phyloP scores from a whole-genome alignment of 106 monocot species.

The Gastrodia elata region DNA sequence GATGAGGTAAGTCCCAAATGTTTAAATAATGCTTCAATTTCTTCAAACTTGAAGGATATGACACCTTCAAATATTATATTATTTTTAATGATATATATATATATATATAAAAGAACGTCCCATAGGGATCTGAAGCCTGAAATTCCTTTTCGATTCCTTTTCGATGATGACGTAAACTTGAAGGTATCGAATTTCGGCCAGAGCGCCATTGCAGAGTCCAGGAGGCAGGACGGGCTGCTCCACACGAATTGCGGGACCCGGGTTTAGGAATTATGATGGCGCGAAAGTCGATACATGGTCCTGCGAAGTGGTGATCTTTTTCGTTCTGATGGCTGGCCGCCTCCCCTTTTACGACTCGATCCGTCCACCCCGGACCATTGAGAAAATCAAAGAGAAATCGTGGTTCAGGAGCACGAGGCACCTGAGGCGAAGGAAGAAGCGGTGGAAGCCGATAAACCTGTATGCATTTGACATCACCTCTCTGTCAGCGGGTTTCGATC shows the following conservation, averaged over 20 bases:
- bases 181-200: slow-evolving; percentile 47
- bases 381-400: slow-evolving; percentile 26
- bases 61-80: too few species aligned
- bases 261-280: slow-evolving; percentile 45
- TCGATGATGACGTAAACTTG: slow-evolving; percentile 36
- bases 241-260: slow-evolving; percentile 45
- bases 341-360: slow-evolving; percentile 36
- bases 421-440: too few species aligned
- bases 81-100: too few species aligned
- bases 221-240: slow-evolving; percentile 22
- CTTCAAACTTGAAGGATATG: too few species aligned
- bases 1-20: too few species aligned
- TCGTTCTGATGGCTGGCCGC: slow-evolving; percentile 29
- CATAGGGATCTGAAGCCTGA: slow-evolving; percentile 51
- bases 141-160: slow-evolving; percentile 30
- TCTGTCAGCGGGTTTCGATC: slow-evolving; percentile 30
- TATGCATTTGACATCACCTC: slow-evolving; percentile 35
- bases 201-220: slow-evolving; percentile 25
- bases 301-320: too few species aligned
- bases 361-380: slow-evolving; percentile 24
- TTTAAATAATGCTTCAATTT: too few species aligned
- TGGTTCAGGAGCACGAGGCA: slow-evolving; percentile 42
- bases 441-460: slow-evolving; percentile 13
- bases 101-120: slow-evolving; percentile 31
- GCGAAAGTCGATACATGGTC: slow-evolving; percentile 42